phyloP scores from a whole-genome alignment of 257 asterid genomes.

The Thymus mandschuricus region DNA sequence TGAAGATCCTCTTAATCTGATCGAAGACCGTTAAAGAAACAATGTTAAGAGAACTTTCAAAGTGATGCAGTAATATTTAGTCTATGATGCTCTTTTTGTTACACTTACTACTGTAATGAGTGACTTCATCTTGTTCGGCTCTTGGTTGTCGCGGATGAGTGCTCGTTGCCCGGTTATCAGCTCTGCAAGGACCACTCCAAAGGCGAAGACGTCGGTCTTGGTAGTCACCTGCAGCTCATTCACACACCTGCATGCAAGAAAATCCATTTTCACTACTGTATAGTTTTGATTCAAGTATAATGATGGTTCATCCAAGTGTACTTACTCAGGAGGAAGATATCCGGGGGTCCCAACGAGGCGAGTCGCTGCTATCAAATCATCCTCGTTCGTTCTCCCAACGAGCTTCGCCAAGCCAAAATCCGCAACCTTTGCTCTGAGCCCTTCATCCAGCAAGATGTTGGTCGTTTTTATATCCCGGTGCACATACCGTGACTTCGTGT shows the following conservation, averaged over 20 bases:
- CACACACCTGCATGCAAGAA: conserved; percentile 57
- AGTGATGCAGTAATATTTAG: too few relatives aligned
- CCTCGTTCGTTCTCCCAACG: conserved; percentile 67
- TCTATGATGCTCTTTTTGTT: neutral
- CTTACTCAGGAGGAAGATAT: conserved; percentile 94
- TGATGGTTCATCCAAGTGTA: neutral
- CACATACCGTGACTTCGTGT: conserved; percentile 72
- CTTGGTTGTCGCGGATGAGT: conserved; percentile 61
- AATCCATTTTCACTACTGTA: neutral
- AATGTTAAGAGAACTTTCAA: too few relatives aligned
- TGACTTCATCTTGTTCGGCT: conserved; percentile 72
- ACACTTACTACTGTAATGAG: conserved; percentile 74
- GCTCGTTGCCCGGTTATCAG: conserved; percentile 86
- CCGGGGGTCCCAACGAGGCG: conserved; percentile 91
- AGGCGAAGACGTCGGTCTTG: conserved; percentile 86
- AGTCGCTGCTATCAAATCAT: conserved; percentile 70
- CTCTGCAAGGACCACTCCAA: conserved; percentile 87
- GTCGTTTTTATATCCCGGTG: conserved; percentile 88
- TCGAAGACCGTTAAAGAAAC: neutral
- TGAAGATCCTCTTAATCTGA: conserved; percentile 60
- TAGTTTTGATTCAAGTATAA: neutral
- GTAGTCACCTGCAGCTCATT: conserved; percentile 84
- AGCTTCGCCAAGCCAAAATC: conserved; percentile 92
- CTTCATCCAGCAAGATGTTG: conserved; percentile 74
- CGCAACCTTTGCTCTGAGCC: conserved; percentile 92